Evolutionary conservation across 176 grass and related monocot genomes (phyloP).

Genomic region (Musa troglodytarum): DNA sequence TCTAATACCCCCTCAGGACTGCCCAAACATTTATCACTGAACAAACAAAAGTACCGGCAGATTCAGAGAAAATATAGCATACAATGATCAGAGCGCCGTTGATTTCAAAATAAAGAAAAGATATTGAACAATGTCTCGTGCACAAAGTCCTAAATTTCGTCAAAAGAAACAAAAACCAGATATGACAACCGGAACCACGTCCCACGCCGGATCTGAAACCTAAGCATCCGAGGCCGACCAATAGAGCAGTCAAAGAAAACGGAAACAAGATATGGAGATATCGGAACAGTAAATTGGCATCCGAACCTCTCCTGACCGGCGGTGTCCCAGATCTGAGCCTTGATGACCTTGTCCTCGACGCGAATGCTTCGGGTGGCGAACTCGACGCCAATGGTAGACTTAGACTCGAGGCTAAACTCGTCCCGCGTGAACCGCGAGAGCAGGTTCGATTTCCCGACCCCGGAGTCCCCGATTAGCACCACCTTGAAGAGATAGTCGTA

Average conservation of each 20-base stretch:
- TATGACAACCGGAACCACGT: neutral
- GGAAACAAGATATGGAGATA: neutral
- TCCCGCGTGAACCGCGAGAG: conserved; percentile 73
- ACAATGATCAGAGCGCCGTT: neutral
- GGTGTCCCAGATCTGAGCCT: conserved; percentile 86
- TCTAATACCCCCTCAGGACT: no score
- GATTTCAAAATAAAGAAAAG: neutral
- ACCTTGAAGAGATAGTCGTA: conserved; percentile 87
- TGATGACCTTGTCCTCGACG: conserved; percentile 85
- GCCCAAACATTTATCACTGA: no score
- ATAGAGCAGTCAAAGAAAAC: neutral
- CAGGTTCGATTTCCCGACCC: conserved; percentile 72
- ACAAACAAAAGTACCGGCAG: no score
- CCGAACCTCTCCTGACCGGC: conserved; percentile 52
- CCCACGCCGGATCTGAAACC: neutral
- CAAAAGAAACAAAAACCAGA: neutral
- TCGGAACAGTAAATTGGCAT: neutral
- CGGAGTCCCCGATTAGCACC: conserved; percentile 67
- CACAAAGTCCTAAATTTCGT: neutral
- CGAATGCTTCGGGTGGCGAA: conserved; percentile 78
- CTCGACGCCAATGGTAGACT: conserved; percentile 97
- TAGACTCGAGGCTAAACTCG: conserved; percentile 98
- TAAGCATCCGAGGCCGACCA: neutral
- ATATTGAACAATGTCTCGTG: neutral
- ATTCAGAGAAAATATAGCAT: neutral